Evolutionary conservation across 108 stramenopile species (phyloP), one percentile per base, ranked within the genome.

Genomic region (Skeletonema grethae): DNA sequence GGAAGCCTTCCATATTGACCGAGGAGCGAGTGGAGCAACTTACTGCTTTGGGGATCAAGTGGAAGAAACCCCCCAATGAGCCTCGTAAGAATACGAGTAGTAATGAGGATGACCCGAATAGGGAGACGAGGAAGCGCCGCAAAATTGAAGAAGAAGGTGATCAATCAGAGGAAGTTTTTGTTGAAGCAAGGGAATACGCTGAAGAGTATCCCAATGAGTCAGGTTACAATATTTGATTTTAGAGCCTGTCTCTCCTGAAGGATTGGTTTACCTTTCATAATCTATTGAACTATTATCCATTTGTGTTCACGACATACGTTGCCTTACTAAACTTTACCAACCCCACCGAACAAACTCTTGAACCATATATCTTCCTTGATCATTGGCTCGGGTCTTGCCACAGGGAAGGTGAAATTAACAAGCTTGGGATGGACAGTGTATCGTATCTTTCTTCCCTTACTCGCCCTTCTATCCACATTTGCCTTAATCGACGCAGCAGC

Each of bases 401-500:
- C 74, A 2, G 97, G 96, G 71, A 97, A 98, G 46, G 91, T 96
- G 69, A 97, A 98, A 73, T 97, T 96, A 57, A 95, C 92, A 50
- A 98, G 65, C 69, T 97, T 98, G 18, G 91, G 91, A 66, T 93
- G 87, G 16, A 89, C 90, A 28, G 72, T 77, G 84, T 96, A 98
- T 5, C 96, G 92, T 69, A 98, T 87, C 82, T 96, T 97, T 8
- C 97, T 75, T 61, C 97, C 97, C 69, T 98, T 98, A 72, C 93
- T 95, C 7, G 97, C 97, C 64, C 87, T 84, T 30, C 93, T 79
- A 80, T 98, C 97, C 35, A 98, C 96, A 8, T 60, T 31, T 46
- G 84, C 86, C 70, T 83, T 84, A 0, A 76, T 85, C 50, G 38
- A 18, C 30, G 56, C 74, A 29, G 38, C 56, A 36, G 48, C 45